Evolutionary conservation across 257 asterid genomes (phyloP).

Genomic region (Euphrasia confusa): DNA sequence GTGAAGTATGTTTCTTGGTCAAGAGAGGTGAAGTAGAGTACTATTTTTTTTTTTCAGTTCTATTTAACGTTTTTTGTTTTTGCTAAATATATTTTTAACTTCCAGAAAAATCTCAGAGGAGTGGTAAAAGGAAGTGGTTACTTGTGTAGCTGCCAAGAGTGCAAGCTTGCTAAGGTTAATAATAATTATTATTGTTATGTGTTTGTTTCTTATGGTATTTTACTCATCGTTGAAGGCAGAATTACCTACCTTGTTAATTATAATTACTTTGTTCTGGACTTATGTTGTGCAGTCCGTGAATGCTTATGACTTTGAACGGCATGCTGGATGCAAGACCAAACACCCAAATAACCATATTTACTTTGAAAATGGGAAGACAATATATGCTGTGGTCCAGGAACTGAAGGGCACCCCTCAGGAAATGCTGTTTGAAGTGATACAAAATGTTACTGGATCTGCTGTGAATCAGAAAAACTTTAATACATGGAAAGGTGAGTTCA

Average conservation of each 20-base stretch:
- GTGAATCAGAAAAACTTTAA: slow-evolving; percentile 53
- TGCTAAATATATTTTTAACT: slow-evolving; percentile 9
- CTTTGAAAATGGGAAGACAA: slow-evolving; percentile 70
- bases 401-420: slow-evolving; percentile 62
- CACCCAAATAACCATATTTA: slow-evolving; percentile 80
- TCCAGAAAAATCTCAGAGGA: slow-evolving; percentile 69
- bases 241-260: slow-evolving; percentile 14
- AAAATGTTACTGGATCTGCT: slow-evolving; percentile 50
- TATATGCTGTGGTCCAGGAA: slow-evolving; percentile 67
- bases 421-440: slow-evolving; percentile 51
- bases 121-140: slow-evolving; percentile 64
- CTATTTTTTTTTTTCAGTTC: background rate
- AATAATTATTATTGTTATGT: background rate
- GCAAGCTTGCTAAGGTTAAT: slow-evolving; percentile 61
- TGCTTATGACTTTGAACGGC: slow-evolving; percentile 77
- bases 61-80: background rate
- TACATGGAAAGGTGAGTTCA: slow-evolving; percentile 62
- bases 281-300: slow-evolving; percentile 43
- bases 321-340: slow-evolving; percentile 74
- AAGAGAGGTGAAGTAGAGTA: slow-evolving; percentile 52
- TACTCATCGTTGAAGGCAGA: background rate
- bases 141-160: slow-evolving; percentile 66
- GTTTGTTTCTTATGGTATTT: background rate
- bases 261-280: slow-evolving; percentile 13
- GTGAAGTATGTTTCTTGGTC: slow-evolving; percentile 91